Evolutionary conservation across 805 yeast genomes (phyloP), one percentile per base, ranked within the genome.

Genomic region (Vanderwaltozyma yarrowii): DNA sequence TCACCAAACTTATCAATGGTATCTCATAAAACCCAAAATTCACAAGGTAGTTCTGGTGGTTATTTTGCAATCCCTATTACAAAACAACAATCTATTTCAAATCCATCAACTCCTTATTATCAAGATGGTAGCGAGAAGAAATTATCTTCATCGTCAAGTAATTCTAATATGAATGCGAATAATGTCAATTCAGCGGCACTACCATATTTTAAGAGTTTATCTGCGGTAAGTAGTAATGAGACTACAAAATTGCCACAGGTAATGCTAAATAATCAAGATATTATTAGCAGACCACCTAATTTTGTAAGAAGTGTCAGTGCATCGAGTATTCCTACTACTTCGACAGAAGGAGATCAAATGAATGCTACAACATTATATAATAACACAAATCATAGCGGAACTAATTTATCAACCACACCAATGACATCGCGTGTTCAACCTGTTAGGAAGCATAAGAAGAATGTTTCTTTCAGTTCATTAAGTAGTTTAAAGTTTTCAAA

Each of bases 41-140:
- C 60, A 11, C 55, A 46, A 3, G 48, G 47, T 4, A 56, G 61
- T 32, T 47, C 45, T 15, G 61, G 62, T 21, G 65, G 63, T 2
- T 61, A 61, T 34, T 61, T 61, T 43, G 60, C 61, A 2, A 47
- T 61, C 13, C 65, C 65, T 5, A 42, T 61, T 2, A 40, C 41
- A 5, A 45, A 37, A 18, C 42, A 43, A 17, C 38, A 41, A 3
- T 40, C 39, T 2, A 3, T 11, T 21, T 30, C 37, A 1, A 34
- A 34, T 29, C 32, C 41, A 2, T 20, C 29, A 6, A 30, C 30
- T 2, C 35, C 32, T 25, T 30, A 23, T 5, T 6, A 17, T 15
- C 47, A 39, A 15, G 52, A 42, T 9, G 39, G 27, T n/a, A 17
- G 35, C 26, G 44, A 39, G 15, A 41, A 26, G 19, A 29, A 28